Evolutionary conservation across 495 filamentous ascomycete genomes (phyloP), one percentile per base, ranked within the genome.

Genomic region (Massariosphaeria phaeospora): DNA sequence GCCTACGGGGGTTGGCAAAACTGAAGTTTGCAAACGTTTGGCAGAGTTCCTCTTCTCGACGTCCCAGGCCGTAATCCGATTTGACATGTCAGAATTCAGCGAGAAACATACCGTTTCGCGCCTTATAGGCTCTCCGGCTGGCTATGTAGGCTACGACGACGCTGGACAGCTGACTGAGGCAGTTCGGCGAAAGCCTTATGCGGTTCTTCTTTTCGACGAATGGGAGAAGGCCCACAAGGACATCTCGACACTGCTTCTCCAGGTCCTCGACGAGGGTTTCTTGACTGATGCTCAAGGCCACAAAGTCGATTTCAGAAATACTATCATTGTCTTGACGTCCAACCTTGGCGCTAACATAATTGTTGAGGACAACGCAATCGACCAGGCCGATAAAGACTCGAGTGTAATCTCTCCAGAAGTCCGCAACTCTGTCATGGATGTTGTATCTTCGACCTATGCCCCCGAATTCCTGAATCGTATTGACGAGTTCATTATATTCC

Each of bases 21-120:
- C 91, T 1, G 93, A 96, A 61, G 78, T 96, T 4, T 96, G 90
- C 77, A 98, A 98, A 78, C 91, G 90, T 59, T 85, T 98, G 66
- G 93, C 91, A 40, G 76, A 77, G 55, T 96, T 95, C 75, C 73
- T 98, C 20, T 98, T 98, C 70, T 90, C 86, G 0, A 95, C 88
- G 2, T 89, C 95, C 62, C 78, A 77, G 35, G 91, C 93, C 4
- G 91, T 98, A 24, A 81, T 93, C 18, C 76, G 93, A 39, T 98
- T 96, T 67, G 93, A 98, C 70, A 98, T 96, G 91, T 87, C 82
- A 68, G 93, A 98, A 61, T 98, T 96, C 70, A 88, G 94, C 63
- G 93, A 98, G 65, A 96, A 95, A 67, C 91, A 97, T 67, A 97
- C 91, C 1, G 83, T 98, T 50, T 93, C 87, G 29, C 80, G 93